Base-by-base conservation (phyloP, 371 early-diverging fungal species). In the Haplosporangium sp. region DNA sequence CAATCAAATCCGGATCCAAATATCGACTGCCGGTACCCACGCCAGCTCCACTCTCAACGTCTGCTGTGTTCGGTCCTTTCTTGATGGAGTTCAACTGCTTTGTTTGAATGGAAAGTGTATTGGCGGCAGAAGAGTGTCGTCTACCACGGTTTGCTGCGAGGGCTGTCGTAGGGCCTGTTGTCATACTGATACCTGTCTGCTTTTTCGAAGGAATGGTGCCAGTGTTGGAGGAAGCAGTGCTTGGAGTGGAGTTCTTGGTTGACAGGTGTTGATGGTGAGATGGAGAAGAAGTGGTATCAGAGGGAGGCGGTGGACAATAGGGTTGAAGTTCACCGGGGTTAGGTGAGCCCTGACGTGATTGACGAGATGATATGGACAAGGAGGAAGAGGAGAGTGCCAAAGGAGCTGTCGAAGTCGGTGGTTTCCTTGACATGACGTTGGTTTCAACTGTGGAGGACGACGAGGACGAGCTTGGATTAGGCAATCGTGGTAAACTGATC, bases 231-330 rank as follows among this genome's bases (percentile, higher is more conserved):
- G 50, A 14, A 45, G 18, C 2, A 29, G 0, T 42, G 47, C 7
- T 43, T 54, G 10, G 36, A 23, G 37, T 21, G 7, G n/a, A 46
- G 29, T 20, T 55, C 55, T 29, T 55, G 29, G 29, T 29, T 29
- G 29, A 29, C 29, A 2, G 29, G 29, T 29, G 55, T 6, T 55
- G 47, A 29, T 20, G 43, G 42, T 14, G 59, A 54, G 50, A 41
- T n/a, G 42, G 40, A 20, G 62, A 51, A 0, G 20, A 23, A 20
- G 53, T 40, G 41, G 23, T 55, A 21, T n/a, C 4, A 10, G 67
- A 46, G 14, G 69, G 63, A 2, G 80, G 80, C 16, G 80, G 80
- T 14, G 80, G 80, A 54, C 42, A 60, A 56, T 73, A 79, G 6
- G 77, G 68, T 18, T 71, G 77, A 12, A 71, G 60, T 16, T 64